Base-by-base conservation (phyloP, 805 yeast species). In the Allodekkera sacchari region DNA sequence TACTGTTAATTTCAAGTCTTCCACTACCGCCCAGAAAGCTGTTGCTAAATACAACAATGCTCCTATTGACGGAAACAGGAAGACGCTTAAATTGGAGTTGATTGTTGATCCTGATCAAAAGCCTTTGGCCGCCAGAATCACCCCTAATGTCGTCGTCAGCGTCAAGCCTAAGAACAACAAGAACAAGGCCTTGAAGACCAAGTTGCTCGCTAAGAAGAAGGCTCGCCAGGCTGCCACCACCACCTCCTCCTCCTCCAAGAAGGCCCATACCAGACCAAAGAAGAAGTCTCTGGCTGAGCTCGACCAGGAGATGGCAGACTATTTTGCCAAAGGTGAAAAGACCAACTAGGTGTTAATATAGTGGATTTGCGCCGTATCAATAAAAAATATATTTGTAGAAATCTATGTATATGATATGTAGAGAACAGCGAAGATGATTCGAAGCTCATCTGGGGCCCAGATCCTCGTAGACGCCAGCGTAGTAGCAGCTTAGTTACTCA, bases 251-350 rank as follows among this genome's bases (percentile, higher is more conserved):
- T 22, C 38, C 15, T 42, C 37, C n/a, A 38, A 58, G 49, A 82
- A 81, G 67, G 71, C 92, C 33, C 54, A 56, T 33, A 52, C 53
- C 38, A 50, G 48, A 24, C 36, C 27, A 22, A 27, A 12, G 32
- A 7, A 10, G 42, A 87, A 87, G 72, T 77, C 95, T 32, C 68
- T 83, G 42, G 97, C 83, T 58, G 89, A 92, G 63, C 75, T 89
- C 54, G 98, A 92, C 63, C 95, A 88, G 56, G 97, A 89, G 66
- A 89, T 92, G 98, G 82, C 87, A 41, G 97, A 88, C 55, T 89
- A 89, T 65, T 88, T 89, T 48, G 77, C 75, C 42, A 77, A 71
- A 41, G 65, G 61, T 43, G 61, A 62, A 28, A 38, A 42, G n/a
- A n/a, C n/a, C n/a, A n/a, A n/a, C n/a, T n/a, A n/a, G n/a, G n/a